Base-by-base conservation (phyloP, 2,329 filamentous ascomycete species). In the Arthrobotrys pseudoclavata region DNA sequence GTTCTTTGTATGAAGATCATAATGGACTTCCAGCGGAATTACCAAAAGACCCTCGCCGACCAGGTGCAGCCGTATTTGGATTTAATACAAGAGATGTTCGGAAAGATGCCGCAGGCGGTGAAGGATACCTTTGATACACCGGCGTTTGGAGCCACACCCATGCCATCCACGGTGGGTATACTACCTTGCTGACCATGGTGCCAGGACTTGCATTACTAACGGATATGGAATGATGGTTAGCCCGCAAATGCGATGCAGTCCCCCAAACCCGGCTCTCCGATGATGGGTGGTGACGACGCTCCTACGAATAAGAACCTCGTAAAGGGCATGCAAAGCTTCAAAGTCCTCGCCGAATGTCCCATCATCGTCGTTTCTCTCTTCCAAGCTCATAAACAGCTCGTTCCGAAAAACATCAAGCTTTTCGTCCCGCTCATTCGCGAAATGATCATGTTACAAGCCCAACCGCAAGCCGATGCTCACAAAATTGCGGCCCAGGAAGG, bases 311-410 rank as follows among this genome's bases (percentile, higher is more conserved):
- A 94, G 74, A 91, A 93, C 60, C 85, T 99, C 37, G 86, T 94
- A 68, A 97, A 93, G 84, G 96, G 96, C 31, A 97, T 97, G 93
- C 93, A 97, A 83, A 99, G 96, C 0, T 99, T 99, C 88, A 99
- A 98, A 84, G 95, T 99, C 24, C 88, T 99, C 3, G 94, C 95
- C 0, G 96, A 99, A 84, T 99, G 96, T 81, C 96, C 96, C 0
- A 99, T 99, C 64, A 98, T 99, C 47, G 96, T 99, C 2, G 96
- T 99, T 0, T 98, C 95, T 3, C 93, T 99, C 80, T 98, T 99
- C 83, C 96, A 99, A 84, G 92, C 95, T 4, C 96, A 99, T 82
- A 90, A 94, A 60, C 86, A 85, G 55, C 91, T 91, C 4, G 95
- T 97, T 1, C 87, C 89, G 42, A 88, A 91, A 69, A 97, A 97